Evolutionary conservation across 2,329 filamentous ascomycete species (phyloP), one percentile per base, ranked within the genome.

Genomic region (Decorospora gaudefroyi): DNA sequence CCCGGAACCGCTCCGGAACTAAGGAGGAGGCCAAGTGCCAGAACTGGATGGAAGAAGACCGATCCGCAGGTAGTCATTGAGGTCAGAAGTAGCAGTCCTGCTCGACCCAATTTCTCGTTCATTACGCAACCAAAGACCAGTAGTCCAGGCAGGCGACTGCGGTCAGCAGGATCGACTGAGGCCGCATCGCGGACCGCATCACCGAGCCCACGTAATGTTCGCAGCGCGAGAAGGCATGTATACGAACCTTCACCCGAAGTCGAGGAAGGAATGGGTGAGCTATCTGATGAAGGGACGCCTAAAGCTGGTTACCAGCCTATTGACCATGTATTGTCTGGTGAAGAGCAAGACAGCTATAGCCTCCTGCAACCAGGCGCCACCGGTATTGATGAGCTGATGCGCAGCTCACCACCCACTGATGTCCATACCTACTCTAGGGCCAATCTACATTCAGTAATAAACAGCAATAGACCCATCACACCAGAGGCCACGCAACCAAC

Each of bases 401-500:
- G 29, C 15, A 59, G 42, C 18, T 53, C 58, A 36, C 53, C 53
- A 22, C 45, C 42, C 31, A 33, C n/a, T n/a, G n/a, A n/a, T n/a
- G n/a, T n/a, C n/a, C 33, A 17, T 19, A 23, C 15, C 29, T 19
- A 12, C 22, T 30, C 6, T 30, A 27, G 10, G 10, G 38, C 12
- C 32, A 49, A 51, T 18, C 49, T 54, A 26, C 53, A 59, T 16
- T 47, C 53, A 5, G 4, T 35, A 10, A 21, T 42, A 8, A 45
- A 54, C 6, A 56, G 46, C 35, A 59, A 53, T 26, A 55, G 51
- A 19, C 53, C 41, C 1, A 48, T 64, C 5, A 68, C 65, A 4
- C 64, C 63, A 10, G 57, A 62, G 1, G 52, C 51, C 3, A 66
- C 59, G 4, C 67, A 71, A 27, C 50, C 57, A 21, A 51, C 53